These are phyloP conservation scores for Ophiostoma perfectum DNA, from an alignment of 2,329 filamentous ascomycete species.

Conservation along the genomic window DNA sequence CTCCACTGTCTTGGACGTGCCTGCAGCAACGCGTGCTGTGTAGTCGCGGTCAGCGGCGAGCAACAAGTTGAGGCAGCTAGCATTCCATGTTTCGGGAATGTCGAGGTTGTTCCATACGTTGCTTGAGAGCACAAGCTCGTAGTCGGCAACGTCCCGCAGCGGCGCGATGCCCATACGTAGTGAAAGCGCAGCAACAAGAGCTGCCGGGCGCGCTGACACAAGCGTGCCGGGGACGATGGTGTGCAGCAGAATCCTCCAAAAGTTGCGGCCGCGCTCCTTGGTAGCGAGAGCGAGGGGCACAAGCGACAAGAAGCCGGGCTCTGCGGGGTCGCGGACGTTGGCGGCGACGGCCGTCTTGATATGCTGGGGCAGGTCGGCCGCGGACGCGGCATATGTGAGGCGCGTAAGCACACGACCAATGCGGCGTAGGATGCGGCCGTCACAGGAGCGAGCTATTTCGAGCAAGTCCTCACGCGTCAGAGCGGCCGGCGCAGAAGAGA, in stretches of 20 bases:
- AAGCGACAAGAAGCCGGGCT: not conserved
- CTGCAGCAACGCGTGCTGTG: slow-evolving; percentile 11
- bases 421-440: slow-evolving; percentile 43
- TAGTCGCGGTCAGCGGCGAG: slow-evolving; percentile 41
- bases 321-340: not conserved
- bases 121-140: slow-evolving; percentile 38
- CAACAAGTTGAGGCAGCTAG: slow-evolving; percentile 41
- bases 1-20: not conserved
- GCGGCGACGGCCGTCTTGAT: slow-evolving; percentile 28
- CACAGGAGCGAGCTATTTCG: slow-evolving; percentile 48
- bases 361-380: slow-evolving; percentile 41
- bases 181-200: slow-evolving; percentile 43
- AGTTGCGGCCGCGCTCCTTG: slow-evolving; percentile 35
- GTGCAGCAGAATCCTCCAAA: slow-evolving; percentile 47
- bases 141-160: slow-evolving; percentile 38
- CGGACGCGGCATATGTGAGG: slow-evolving; percentile 40
- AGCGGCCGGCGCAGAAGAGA: no score
- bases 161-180: slow-evolving; percentile 45
- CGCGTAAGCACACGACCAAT: slow-evolving; percentile 44
- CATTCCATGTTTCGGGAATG: slow-evolving; percentile 47
- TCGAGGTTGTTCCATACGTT: slow-evolving; percentile 43
- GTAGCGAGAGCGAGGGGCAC: not conserved
- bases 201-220: slow-evolving; percentile 41
- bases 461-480: slow-evolving; percentile 40
- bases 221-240: slow-evolving; percentile 45